Base-by-base conservation (phyloP, 805 yeast genomes). In the Vanderwaltozyma tropicalis region DNA sequence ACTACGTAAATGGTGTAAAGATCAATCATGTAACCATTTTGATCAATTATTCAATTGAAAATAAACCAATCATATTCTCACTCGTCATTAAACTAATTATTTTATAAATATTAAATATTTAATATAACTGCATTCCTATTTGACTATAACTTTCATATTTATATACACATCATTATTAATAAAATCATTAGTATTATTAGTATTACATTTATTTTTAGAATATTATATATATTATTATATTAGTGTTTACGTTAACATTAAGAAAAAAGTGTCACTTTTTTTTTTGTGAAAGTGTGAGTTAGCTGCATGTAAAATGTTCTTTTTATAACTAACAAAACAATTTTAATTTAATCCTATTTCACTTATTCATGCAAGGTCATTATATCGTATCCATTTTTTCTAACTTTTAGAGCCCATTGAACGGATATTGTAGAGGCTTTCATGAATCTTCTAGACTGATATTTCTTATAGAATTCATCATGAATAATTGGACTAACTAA, bases 391-490 rank as follows among this genome's bases (percentile, higher is more conserved):
- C 60, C 63, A 39, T 59, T 59, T 20, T 56, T 55, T 31, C 65
- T 60, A 10, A 66, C 58, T 38, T 76, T 72, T 55, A 79, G 76
- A 18, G 88, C 92, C 92, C 92, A 82, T 57, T 80, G 82, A 56
- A 89, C 72, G 44, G 92, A 80, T 40, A 80, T 67, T 15, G 81
- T 73, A 40, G 86, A 77, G 20, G 87, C 92, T 61, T 85, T 84
- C 80, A 92, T 75, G 56, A 80, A 87, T 58, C 83, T 80, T 56
- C 86, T 77, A 24, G 92, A 76, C 34, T 95, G 89, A 57, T 92
- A 92, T 63, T 92, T 92, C 56, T 82, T 84, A 67, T 86, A 87
- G 54, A 89, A 86, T 58, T 86, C 95, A 54, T 85, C 95, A 62
- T 88, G 95, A 41, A 76, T 78, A 37, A 87, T 83, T 10, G 95